These are phyloP conservation scores for Citrus mangshanensis DNA, from an alignment of 345 rosid genomes.

Conservation along the genomic window DNA sequence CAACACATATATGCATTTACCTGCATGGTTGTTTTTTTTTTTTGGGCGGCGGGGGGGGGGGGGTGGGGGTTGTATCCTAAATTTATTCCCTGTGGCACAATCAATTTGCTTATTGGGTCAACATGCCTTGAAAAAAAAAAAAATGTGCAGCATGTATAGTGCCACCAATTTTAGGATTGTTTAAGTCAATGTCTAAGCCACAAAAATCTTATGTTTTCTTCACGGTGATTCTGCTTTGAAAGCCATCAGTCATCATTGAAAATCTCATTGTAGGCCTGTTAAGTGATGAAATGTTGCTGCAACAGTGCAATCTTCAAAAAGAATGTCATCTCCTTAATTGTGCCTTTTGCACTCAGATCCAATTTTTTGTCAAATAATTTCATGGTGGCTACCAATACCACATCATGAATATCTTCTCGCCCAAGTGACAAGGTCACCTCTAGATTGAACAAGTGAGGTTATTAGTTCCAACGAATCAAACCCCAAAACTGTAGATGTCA, in stretches of 20 bases:
- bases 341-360: conserved; percentile 33
- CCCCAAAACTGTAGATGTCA: conserved; percentile 81
- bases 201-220: no score
- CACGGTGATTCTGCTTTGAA: no score
- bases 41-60: no score
- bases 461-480: conserved; percentile 50
- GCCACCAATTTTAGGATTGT: no score
- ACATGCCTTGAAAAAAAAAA: no score
- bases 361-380: conserved; percentile 56
- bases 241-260: conserved; percentile 55
- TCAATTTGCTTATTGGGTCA: no score
- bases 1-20: no score
- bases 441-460: conserved; percentile 76
- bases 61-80: no score
- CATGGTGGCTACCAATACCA: conserved; percentile 33
- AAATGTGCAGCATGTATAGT: background rate
- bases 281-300: conserved; percentile 59
- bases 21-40: no score
- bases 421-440: conserved; percentile 77
- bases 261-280: conserved; percentile 75
- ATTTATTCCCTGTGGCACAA: no score
- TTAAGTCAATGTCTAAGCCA: no score
- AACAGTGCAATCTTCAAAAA: conserved; percentile 57
- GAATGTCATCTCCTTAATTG: conserved; percentile 54
- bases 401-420: conserved; percentile 52